Conservation (phyloP, 78 protist genomes). For the Isochrysis galbana region DNA sequence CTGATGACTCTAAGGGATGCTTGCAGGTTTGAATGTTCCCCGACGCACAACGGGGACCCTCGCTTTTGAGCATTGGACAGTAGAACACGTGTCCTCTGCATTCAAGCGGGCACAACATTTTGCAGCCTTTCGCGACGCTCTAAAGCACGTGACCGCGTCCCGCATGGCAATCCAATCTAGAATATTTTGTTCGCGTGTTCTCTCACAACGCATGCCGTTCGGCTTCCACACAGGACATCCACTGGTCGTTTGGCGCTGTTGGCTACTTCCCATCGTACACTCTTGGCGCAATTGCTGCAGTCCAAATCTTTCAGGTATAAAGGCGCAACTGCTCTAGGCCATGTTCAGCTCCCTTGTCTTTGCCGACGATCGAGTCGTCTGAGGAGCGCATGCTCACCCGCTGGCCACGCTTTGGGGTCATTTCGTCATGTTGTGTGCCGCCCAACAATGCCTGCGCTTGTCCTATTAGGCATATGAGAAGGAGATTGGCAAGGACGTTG, state of each 20-base stretch:
- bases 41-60: no score
- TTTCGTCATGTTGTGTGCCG: not conserved
- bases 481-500: not conserved
- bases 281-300: not conserved
- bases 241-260: constrained; percentile 36
- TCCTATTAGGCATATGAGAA: not conserved
- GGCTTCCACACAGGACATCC: constrained; percentile 38
- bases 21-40: no score
- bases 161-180: no score
- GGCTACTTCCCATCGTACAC: constrained; percentile 57
- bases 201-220: no score
- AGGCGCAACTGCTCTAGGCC: not conserved
- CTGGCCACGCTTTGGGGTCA: not conserved
- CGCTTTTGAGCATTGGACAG: no score
- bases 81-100: no score
- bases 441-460: not conserved
- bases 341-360: not conserved
- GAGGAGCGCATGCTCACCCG: not conserved
- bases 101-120: no score
- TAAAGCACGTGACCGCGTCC: no score
- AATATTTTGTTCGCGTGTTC: not conserved
- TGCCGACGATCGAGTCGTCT: no score
- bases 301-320: not conserved
- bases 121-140: no score
- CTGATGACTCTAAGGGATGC: not conserved